Evolutionary conservation across 176 grass and related monocot genomes (phyloP).

Genomic region (Triticum monococcum): DNA sequence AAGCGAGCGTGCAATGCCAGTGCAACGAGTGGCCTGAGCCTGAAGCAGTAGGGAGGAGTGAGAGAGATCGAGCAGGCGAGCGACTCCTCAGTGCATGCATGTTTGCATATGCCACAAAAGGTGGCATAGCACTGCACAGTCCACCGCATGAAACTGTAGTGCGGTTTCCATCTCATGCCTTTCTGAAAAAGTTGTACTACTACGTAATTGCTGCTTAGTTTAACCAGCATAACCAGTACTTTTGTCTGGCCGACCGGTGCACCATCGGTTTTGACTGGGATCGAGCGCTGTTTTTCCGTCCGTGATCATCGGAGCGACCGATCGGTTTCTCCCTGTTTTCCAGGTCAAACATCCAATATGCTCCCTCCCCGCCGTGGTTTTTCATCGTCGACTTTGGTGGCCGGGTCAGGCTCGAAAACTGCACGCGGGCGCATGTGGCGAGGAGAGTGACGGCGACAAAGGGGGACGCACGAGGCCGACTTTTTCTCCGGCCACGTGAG

Average conservation of each 20-base stretch:
- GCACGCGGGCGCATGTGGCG: not conserved
- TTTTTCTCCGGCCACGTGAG: not conserved
- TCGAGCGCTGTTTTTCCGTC: not conserved
- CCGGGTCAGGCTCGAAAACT: not conserved
- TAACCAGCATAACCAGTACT: too few relatives aligned
- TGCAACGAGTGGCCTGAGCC: not conserved
- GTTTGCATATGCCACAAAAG: not conserved
- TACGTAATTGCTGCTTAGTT: too few relatives aligned
- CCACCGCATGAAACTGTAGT: not conserved
- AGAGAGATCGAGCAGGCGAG: constrained; percentile 18
- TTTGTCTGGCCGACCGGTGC: too few relatives aligned
- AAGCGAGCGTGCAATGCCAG: not conserved
- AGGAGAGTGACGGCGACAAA: not conserved
- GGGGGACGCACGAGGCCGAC: not conserved
- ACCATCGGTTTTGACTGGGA: too few relatives aligned
- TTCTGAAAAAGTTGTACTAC: too few relatives aligned
- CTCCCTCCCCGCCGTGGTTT: not conserved
- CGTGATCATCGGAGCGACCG: not conserved
- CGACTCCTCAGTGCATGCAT: not conserved
- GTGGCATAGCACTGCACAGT: not conserved
- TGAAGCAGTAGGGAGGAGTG: not conserved
- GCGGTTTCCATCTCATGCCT: too few relatives aligned
- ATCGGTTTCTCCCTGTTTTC: not conserved
- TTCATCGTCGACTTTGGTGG: not conserved
- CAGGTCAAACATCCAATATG: not conserved